phyloP scores from a whole-genome alignment of 345 rosid species.

The Viola odorata region DNA sequence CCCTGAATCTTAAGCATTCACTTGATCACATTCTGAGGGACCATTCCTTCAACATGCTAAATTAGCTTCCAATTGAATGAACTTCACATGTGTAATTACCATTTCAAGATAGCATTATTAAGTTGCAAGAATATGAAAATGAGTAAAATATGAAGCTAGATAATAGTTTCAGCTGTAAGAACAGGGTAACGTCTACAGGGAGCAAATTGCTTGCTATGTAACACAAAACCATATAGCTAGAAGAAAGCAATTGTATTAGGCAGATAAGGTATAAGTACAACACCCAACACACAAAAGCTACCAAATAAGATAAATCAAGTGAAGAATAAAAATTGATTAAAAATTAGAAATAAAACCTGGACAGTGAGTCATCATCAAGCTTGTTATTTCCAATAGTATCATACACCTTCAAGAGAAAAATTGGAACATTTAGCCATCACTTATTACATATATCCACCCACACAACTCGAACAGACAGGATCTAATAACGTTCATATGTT shows the following conservation, averaged over 20 bases:
- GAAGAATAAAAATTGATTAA: too few species aligned
- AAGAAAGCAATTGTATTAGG: too few species aligned
- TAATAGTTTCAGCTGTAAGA: too few species aligned
- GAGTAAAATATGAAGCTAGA: neutral
- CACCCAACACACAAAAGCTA: too few species aligned
- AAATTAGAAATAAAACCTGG: constrained; percentile 41
- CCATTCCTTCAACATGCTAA: neutral
- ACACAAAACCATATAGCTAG: too few species aligned
- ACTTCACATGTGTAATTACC: neutral
- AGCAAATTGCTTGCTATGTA: too few species aligned
- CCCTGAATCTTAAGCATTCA: neutral
- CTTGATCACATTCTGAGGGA: neutral
- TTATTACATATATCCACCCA: neutral
- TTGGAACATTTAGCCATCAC: constrained; percentile 17
- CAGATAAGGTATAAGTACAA: too few species aligned
- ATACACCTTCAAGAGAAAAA: constrained; percentile 60
- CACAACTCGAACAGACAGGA: too few species aligned
- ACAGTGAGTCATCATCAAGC: constrained; percentile 56
- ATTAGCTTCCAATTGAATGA: neutral
- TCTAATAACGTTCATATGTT: neutral
- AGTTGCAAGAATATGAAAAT: too few species aligned
- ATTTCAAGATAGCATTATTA: too few species aligned
- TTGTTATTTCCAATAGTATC: constrained; percentile 77
- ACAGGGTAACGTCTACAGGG: too few species aligned
- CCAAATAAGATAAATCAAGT: too few species aligned